These are phyloP conservation scores for Stephanodiscus triporus DNA, from an alignment of 108 stramenopile species.

Conservation along the genomic window DNA sequence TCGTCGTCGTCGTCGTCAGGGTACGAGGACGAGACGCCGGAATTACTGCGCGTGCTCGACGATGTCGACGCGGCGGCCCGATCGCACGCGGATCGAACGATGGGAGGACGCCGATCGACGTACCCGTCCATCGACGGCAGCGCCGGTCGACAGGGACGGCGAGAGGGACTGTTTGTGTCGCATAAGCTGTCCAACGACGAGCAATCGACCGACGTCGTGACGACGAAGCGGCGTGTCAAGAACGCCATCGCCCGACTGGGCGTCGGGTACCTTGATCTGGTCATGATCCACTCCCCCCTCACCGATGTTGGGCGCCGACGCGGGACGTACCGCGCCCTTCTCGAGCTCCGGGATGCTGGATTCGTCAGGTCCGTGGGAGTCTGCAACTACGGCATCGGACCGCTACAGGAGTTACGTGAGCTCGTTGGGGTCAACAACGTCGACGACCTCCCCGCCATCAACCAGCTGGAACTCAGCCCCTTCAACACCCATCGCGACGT, in stretches of 20 bases:
- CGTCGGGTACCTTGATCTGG: constrained; percentile 65
- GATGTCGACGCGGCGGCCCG: background rate
- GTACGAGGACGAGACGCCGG: constrained; percentile 40
- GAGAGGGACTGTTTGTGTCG: constrained; percentile 63
- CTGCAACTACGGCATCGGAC: constrained; percentile 73
- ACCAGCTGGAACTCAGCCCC: constrained; percentile 76
- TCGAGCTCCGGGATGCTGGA: constrained; percentile 61
- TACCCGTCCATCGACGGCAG: constrained; percentile 39
- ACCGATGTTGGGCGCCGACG: constrained; percentile 54
- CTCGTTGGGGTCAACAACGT: constrained; percentile 8
- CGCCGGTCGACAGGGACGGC: constrained; percentile 34
- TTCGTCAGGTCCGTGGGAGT: constrained; percentile 68
- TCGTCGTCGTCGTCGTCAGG: constrained; percentile 4
- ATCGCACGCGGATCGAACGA: constrained; percentile 21
- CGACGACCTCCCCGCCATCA: constrained; percentile 57
- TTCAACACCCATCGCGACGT: constrained; percentile 73
- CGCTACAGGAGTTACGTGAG: constrained; percentile 58
- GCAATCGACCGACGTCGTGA: constrained; percentile 58
- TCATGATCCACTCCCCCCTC: constrained; percentile 74
- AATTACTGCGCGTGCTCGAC: constrained; percentile 8
- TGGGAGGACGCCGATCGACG: constrained; percentile 19
- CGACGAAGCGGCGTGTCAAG: constrained; percentile 47
- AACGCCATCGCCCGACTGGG: constrained; percentile 32
- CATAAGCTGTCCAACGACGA: constrained; percentile 77
- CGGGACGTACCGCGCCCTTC: constrained; percentile 59